A percentile compares a stretch with the other conserved stretches of the same genome.
Evolutionary conservation across 495 filamentous ascomycete genomes (phyloP).

Genomic region (Talaromyces nanjingensis): DNA sequence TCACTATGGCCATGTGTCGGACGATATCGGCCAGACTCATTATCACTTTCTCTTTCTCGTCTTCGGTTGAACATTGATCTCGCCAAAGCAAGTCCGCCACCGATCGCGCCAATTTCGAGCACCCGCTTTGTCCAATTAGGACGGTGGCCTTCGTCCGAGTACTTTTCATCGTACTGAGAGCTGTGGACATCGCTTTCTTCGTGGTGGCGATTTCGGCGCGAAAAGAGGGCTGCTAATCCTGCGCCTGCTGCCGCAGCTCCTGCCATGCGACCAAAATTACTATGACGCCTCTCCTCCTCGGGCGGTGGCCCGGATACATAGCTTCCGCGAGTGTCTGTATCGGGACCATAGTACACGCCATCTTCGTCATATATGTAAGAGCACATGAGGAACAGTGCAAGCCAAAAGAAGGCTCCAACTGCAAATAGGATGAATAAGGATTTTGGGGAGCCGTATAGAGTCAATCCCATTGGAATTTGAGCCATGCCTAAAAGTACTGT

Average conservation of each 20-base stretch:
- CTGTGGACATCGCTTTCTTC: slow-evolving; percentile 36
- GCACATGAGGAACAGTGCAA: slow-evolving; percentile 67
- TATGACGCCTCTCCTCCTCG: slow-evolving; percentile 26
- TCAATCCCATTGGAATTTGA: slow-evolving; percentile 84
- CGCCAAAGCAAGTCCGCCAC: slow-evolving; percentile 58
- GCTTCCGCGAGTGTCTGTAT: slow-evolving; percentile 47
- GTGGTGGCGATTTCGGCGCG: slow-evolving; percentile 32
- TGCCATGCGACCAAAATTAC: slow-evolving; percentile 30
- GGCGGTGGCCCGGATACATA: slow-evolving; percentile 39
- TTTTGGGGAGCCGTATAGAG: slow-evolving; percentile 86
- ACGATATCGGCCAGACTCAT: slow-evolving; percentile 43
- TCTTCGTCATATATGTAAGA: slow-evolving; percentile 54
- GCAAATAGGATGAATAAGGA: slow-evolving; percentile 78
- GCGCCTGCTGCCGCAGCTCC: slow-evolving; percentile 52
- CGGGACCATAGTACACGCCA: slow-evolving; percentile 36
- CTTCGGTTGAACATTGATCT: slow-evolving; percentile 58
- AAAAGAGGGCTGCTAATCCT: slow-evolving; percentile 52
- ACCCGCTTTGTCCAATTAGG: slow-evolving; percentile 60
- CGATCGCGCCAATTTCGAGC: slow-evolving; percentile 56
- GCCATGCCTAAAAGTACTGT: slow-evolving; percentile 74
- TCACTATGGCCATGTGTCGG: slow-evolving; percentile 35
- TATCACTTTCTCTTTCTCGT: slow-evolving; percentile 47
- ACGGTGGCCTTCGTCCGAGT: slow-evolving; percentile 40
- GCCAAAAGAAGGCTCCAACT: slow-evolving; percentile 58
- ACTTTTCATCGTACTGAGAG: slow-evolving; percentile 58